Evolutionary conservation across 768 basidiomycete species (phyloP).

Genomic region (Hemileccinum impolitum): DNA sequence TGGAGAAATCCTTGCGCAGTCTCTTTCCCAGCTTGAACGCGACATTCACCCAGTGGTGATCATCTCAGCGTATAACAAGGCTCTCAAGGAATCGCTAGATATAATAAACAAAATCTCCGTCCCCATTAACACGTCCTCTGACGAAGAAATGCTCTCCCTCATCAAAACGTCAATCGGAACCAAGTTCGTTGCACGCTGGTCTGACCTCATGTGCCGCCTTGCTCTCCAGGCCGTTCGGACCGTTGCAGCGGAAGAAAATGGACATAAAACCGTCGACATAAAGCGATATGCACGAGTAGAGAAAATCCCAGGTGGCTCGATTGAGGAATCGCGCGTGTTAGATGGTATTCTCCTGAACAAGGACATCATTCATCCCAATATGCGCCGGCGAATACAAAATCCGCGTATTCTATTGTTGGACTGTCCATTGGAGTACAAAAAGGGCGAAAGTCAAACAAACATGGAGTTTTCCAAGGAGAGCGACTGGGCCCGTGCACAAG

Average conservation of each 20-base stretch:
- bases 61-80: constrained; percentile 97
- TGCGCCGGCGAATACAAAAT: constrained; percentile 87
- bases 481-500: constrained; percentile 89
- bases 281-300: constrained; percentile 98
- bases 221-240: constrained; percentile 90
- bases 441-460: constrained; percentile 97
- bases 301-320: constrained; percentile 96
- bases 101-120: constrained; percentile 86
- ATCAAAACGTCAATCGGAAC: constrained; percentile 99
- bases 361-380: constrained; percentile 96
- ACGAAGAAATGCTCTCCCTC: constrained; percentile 89
- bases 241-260: constrained; percentile 74
- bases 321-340: constrained; percentile 86
- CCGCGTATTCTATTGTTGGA: constrained; percentile 88
- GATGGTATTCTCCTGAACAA: constrained; percentile 97
- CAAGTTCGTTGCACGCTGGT: constrained; percentile 96
- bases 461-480: constrained; percentile 95
- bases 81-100: constrained; percentile 85
- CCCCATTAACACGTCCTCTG: constrained; percentile 83
- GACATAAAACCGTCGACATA: constrained; percentile 89
- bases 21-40: constrained; percentile 87
- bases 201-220: constrained; percentile 94
- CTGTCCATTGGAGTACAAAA: constrained; percentile 98
- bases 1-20: constrained; percentile 96
- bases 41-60: constrained; percentile 99